These are phyloP conservation scores for Apiospora kogelbergensis DNA, from an alignment of 2,329 filamentous ascomycete genomes.

Conservation along the genomic window DNA sequence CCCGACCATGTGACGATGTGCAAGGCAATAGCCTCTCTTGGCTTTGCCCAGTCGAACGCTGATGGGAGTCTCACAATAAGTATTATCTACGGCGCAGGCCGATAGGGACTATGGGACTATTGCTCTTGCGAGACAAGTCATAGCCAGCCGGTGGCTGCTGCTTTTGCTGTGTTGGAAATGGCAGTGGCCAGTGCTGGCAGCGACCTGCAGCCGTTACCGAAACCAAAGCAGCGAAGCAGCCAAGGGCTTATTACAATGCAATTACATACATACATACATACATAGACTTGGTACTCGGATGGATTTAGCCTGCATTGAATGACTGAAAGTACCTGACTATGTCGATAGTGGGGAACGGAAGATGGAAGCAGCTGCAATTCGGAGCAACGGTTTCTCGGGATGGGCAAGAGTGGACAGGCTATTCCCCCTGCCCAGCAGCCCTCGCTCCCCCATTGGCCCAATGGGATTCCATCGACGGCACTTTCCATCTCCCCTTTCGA, in stretches of 20 bases:
- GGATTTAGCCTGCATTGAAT: background rate
- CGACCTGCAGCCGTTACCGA: background rate
- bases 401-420: background rate
- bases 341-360: background rate
- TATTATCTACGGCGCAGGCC: background rate
- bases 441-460: background rate
- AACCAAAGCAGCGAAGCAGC: no score
- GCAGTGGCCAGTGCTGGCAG: background rate
- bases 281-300: background rate
- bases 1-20: background rate
- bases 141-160: background rate
- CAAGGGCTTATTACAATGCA: no score
- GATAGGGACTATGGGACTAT: background rate
- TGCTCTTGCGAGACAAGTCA: background rate
- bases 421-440: background rate
- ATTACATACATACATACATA: no score
- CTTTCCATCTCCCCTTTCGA: background rate
- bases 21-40: background rate
- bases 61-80: background rate
- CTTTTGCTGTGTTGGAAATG: background rate
- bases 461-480: background rate
- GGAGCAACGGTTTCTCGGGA: constrained; percentile 1
- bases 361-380: background rate
- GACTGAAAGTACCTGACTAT: background rate
- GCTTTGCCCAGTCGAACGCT: background rate